Conservation (phyloP, 345 rosid species). For the Bruguiera parviflora region DNA sequence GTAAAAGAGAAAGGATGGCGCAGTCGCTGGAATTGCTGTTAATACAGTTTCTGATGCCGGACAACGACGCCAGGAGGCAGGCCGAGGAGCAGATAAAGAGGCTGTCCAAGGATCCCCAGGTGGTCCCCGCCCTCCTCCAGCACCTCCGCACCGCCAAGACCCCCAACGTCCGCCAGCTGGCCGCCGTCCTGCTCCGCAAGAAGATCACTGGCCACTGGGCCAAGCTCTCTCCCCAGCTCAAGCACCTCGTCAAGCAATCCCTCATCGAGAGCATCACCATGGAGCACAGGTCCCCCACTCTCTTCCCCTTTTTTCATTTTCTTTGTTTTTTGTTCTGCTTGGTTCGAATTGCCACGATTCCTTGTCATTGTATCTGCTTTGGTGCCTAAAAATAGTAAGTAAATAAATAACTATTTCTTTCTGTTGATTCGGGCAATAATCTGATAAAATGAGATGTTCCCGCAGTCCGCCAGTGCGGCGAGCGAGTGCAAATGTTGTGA, state of each 20-base stretch:
- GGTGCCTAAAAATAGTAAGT: no score
- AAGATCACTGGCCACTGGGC: conserved; percentile 99
- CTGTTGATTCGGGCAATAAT: neutral
- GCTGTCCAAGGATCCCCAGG: conserved; percentile 94
- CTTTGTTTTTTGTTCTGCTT: no score
- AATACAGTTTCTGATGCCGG: conserved; percentile 99
- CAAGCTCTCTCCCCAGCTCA: conserved; percentile 79
- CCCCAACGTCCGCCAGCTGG: conserved; percentile 95
- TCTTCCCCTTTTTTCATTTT: neutral
- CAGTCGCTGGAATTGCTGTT: conserved; percentile 85
- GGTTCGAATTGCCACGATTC: no score
- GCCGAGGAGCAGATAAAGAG: conserved; percentile 99
- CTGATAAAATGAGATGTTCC: conserved; percentile 3
- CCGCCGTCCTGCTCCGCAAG: conserved; percentile 99
- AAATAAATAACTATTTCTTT: neutral
- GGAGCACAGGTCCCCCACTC: conserved; percentile 63
- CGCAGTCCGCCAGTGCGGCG: conserved; percentile 85
- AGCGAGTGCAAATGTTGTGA: conserved; percentile 98
- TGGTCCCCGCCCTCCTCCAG: conserved; percentile 89
- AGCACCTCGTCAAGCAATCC: conserved; percentile 79
- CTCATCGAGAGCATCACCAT: conserved; percentile 89
- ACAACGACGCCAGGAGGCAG: conserved; percentile 93
- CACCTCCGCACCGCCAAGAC: conserved; percentile 99
- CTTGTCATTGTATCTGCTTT: no score
- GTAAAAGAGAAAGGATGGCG: conserved; percentile 43